phyloP scores from a whole-genome alignment of 2,329 filamentous ascomycete genomes.

The Ophiobolus disseminans region DNA sequence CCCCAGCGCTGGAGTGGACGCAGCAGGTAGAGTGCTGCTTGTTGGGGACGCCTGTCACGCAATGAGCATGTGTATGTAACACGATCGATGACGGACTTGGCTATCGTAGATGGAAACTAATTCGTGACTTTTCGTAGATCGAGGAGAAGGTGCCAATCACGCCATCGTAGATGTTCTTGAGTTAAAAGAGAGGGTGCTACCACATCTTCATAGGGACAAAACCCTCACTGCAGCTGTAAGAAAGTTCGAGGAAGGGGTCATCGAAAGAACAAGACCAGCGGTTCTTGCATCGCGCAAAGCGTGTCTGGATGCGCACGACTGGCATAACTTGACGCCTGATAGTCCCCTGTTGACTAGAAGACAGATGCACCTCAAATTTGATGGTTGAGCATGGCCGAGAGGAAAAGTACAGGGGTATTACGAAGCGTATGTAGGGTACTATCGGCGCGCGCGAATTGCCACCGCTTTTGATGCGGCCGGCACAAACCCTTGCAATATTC shows the following conservation, averaged over 20 bases:
- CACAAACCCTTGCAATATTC: too few relatives aligned
- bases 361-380: constrained; percentile 1
- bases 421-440: too few relatives aligned
- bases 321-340: not conserved
- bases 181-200: not conserved
- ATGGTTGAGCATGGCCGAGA: too few relatives aligned
- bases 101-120: too few relatives aligned
- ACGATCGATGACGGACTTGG: too few relatives aligned
- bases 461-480: too few relatives aligned
- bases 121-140: not conserved
- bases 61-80: constrained; percentile 9
- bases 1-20: not conserved
- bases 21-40: not conserved
- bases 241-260: not conserved
- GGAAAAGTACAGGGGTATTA: too few relatives aligned
- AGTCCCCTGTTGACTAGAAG: constrained; percentile 3
- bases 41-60: constrained; percentile 6
- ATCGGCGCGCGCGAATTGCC: too few relatives aligned
- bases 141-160: constrained; percentile 7
- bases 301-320: constrained; percentile 6
- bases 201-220: not conserved
- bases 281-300: constrained; percentile 6
- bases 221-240: not conserved
- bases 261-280: constrained; percentile 1
- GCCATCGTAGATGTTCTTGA: constrained; percentile 3